Conservation (phyloP, 257 asterid species). For the Jacaranda copaia region DNA sequence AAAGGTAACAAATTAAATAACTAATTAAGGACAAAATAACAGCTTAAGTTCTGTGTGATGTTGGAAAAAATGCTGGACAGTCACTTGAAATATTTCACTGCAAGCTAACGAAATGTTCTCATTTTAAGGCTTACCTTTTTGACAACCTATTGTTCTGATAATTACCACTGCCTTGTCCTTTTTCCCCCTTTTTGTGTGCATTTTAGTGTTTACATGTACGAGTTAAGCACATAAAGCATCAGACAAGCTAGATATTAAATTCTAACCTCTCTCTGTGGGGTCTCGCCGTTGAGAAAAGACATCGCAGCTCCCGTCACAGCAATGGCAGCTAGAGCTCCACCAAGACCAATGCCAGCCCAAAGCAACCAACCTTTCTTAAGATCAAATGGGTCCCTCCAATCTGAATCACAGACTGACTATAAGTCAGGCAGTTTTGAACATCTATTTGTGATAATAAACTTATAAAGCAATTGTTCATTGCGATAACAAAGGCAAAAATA, state of each 20-base stretch:
- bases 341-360: conserved; percentile 94
- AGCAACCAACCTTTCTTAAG: conserved; percentile 89
- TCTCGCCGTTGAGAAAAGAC: conserved; percentile 75
- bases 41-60: background rate
- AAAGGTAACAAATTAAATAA: background rate
- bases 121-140: conserved; percentile 19
- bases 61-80: background rate
- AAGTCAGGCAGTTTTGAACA: conserved; percentile 19
- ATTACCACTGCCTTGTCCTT: background rate
- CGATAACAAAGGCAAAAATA: background rate
- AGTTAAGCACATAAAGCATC: conserved; percentile 6
- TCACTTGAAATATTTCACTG: background rate
- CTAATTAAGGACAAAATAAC: background rate
- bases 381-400: conserved; percentile 83
- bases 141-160: background rate
- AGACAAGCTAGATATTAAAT: conserved; percentile 31
- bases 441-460: background rate
- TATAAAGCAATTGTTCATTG: background rate
- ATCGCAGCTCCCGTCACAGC: conserved; percentile 76
- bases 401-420: conserved; percentile 50
- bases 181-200: background rate
- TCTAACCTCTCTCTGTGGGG: conserved; percentile 92
- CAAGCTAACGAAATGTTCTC: background rate
- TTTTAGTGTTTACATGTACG: background rate
- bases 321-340: conserved; percentile 81